Base-by-base conservation (phyloP, 768 basidiomycete genomes). In the Megacollybia marginata region DNA sequence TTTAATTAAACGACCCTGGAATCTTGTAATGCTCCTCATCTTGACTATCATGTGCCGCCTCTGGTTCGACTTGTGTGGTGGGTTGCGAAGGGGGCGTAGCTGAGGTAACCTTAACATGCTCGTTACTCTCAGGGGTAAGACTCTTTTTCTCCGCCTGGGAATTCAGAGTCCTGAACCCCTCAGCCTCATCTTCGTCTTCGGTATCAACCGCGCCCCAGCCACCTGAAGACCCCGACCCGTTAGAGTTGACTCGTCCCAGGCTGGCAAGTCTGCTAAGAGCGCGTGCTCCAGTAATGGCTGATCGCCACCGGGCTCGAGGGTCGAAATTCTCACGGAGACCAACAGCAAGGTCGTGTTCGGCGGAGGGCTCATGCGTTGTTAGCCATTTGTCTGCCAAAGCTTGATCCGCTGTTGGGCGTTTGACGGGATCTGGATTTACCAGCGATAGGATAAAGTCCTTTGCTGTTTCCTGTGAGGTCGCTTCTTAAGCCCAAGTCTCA, bases 281-380 rank as follows among this genome's bases (percentile, higher is more conserved):
- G 13, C 73, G 67, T 19, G 75, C 74, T 31, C 72, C 69, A 1
- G 69, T 59, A 56, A 93, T 89, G 12, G 87, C 88, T 1, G 71
- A 68, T 46, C 79, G 76, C 92, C 91, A 93, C 35, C 75, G 75
- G 2, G 80, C 82, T 40, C 74, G 75, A 0, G 90, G 76, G 59
- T 90, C 74, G 66, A 95, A 94, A 70, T 92, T 80, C 32, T 90
- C 84, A 32, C 87, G 85, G 45, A 96, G 70, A 10, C 86, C 88
- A 10, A 60, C 62, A 13, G 68, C 72, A 38, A 96, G 74, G 57
- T 97, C 92, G 62, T 86, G 78, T 47, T 92, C 87, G 5, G 72
- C 74, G 0, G 82, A 80, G 0, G 84, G 70, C 15, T 72, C 66
- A 59, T 85, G 78, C 0, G 71, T 76, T 13, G 85, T 86, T 33